phyloP scores from a whole-genome alignment of 176 grass and related monocot species.

The Musa beccarii region DNA sequence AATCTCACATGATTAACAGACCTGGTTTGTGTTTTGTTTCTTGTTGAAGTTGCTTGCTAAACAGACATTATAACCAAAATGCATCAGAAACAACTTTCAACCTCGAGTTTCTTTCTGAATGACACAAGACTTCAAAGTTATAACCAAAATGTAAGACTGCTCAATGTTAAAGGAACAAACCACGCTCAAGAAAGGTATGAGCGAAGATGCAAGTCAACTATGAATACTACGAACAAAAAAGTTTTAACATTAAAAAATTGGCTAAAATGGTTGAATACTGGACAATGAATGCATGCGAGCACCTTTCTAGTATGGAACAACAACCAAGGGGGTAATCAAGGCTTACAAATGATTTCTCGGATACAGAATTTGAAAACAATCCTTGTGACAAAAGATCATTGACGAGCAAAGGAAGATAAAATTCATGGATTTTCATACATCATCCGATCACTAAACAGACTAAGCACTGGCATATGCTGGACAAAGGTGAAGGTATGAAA shows the following conservation, averaged over 20 bases:
- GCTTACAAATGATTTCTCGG: background rate
- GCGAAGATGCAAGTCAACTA: background rate
- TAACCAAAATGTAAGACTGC: background rate
- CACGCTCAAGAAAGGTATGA: too few species aligned
- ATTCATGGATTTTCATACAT: background rate
- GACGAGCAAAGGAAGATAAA: background rate
- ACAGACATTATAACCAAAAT: background rate
- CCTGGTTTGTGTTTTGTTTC: too few species aligned
- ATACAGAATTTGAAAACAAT: background rate
- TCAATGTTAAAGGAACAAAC: background rate
- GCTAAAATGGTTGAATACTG: background rate
- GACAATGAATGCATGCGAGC: background rate
- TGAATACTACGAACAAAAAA: background rate
- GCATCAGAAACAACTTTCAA: background rate
- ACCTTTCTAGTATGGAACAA: background rate
- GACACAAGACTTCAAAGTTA: background rate
- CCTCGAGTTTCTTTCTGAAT: background rate
- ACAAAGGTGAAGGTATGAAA: background rate
- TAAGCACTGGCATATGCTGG: background rate
- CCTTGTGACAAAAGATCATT: background rate
- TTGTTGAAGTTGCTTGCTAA: background rate
- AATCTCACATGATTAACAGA: too few species aligned
- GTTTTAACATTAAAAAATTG: background rate
- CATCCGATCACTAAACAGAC: background rate
- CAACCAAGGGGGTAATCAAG: background rate